Evolutionary conservation across 1,284 basidiomycete species (phyloP), one percentile per base, ranked within the genome.

Genomic region (Lignosus rhinocerotis): DNA sequence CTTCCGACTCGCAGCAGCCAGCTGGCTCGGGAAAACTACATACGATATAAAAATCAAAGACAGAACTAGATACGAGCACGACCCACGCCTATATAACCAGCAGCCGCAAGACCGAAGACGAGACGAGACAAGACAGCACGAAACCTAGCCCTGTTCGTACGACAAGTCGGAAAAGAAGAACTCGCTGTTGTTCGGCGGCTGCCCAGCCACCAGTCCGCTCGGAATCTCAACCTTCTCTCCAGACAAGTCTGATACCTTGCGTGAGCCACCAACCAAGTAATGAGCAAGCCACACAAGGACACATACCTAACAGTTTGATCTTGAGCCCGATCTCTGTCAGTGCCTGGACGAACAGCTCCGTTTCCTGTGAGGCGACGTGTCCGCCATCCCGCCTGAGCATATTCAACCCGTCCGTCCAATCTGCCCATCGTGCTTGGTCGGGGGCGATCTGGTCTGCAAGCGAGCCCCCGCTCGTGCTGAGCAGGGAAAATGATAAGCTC

Each of bases 391-490:
- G 79, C 46, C 90, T 78, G 47, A 96, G 78, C 83, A 96, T 93
- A 67, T 94, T 93, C 70, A 98, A 75, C 2, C 95, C 96, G 72
- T 98, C 96, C 0, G 93, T 93, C 96, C 96, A 98, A 75, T 98
- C 96, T 21, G 93, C 92, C 83, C 93, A 94, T 46, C 92, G 81
- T 17, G 90, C 87, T 53, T 86, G 81, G 72, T 96, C 92, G 9
- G 92, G 85, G 1, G 94, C 93, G 66, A 95, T 90, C 63, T 93
- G 84, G 71, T 97, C 93, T 6, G 93, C 90, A 55, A 96, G 73
- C 17, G 90, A 89, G 14, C 85, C 83, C 67, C 92, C 90, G 59
- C 84, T 84, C 32, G 88, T 80, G 56, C 82, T 88, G 52, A 92
- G 72, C 58, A 95, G 73, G 5, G 92, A 93, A 73, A 94, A 95